Evolutionary conservation across 225 moss, liverwort and hornwort genomes (phyloP).

Genomic region (Climacium dendroides): DNA sequence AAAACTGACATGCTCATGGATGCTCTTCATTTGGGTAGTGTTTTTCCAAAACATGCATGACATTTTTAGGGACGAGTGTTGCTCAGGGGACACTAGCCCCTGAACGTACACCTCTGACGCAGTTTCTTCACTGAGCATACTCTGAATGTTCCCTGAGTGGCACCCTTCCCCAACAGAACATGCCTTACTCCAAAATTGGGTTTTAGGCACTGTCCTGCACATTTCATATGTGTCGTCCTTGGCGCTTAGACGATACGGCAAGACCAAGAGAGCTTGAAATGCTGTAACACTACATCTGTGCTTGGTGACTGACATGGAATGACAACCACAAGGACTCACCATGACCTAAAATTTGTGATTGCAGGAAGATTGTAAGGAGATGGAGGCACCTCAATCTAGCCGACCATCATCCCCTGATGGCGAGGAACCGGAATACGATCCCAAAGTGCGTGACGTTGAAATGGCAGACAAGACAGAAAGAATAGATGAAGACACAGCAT

Average conservation of each 20-base stretch:
- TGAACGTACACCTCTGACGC: background rate
- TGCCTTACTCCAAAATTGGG: background rate
- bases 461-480: background rate
- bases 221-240: background rate
- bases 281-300: background rate
- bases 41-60: background rate
- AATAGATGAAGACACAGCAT: background rate
- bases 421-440: background rate
- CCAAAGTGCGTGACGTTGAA: conserved; percentile 8
- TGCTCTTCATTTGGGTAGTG: background rate
- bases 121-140: background rate
- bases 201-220: background rate
- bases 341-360: background rate
- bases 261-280: background rate
- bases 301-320: background rate
- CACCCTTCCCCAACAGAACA: background rate
- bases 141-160: background rate
- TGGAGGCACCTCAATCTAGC: conserved; percentile 5
- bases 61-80: background rate
- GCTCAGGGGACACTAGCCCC: background rate
- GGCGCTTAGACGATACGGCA: background rate
- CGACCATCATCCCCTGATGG: background rate
- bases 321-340: background rate
- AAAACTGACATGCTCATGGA: background rate
- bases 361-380: background rate